phyloP scores from a whole-genome alignment of 2,329 filamentous ascomycete species.

The Alternaria gaisen region DNA sequence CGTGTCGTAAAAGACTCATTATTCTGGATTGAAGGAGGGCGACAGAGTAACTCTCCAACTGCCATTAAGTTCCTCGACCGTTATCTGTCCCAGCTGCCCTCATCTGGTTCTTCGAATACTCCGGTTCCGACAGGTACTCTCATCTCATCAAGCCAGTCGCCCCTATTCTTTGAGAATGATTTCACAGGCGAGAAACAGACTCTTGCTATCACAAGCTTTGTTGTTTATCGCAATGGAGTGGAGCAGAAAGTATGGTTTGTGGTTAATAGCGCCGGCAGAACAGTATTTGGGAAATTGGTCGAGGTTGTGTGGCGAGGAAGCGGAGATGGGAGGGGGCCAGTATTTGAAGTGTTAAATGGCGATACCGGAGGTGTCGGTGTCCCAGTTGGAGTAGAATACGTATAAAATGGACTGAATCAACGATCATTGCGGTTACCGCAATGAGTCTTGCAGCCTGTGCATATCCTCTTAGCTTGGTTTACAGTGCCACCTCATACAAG shows the following conservation, averaged over 20 bases:
- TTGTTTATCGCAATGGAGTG: conserved; percentile 6
- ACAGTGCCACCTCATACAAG: no score
- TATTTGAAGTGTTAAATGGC: conserved; percentile 16
- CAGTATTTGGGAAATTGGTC: conserved; percentile 23
- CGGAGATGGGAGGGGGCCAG: conserved; percentile 5
- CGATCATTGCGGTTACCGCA: neutral
- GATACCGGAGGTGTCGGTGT: conserved; percentile 16
- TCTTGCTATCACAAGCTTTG: conserved; percentile 20
- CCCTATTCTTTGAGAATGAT: conserved; percentile 20
- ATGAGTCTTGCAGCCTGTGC: neutral
- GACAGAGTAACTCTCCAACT: conserved; percentile 17
- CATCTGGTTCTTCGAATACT: neutral
- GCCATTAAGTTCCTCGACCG: conserved; percentile 15
- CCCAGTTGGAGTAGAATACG: conserved; percentile 22
- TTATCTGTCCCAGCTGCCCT: neutral
- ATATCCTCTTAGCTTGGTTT: neutral
- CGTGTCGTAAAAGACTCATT: conserved; percentile 12
- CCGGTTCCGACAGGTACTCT: conserved; percentile 4
- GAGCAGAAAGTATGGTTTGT: conserved; percentile 19
- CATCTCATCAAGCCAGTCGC: conserved; percentile 15
- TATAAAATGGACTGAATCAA: neutral
- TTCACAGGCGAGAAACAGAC: conserved; percentile 16
- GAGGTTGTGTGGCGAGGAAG: conserved; percentile 16
- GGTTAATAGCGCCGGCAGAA: conserved; percentile 11
- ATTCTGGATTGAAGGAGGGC: conserved; percentile 18